Evolutionary conservation across 2,329 filamentous ascomycete genomes (phyloP), one percentile per base, ranked within the genome.

Genomic region (Paraconiothyrium sp.): DNA sequence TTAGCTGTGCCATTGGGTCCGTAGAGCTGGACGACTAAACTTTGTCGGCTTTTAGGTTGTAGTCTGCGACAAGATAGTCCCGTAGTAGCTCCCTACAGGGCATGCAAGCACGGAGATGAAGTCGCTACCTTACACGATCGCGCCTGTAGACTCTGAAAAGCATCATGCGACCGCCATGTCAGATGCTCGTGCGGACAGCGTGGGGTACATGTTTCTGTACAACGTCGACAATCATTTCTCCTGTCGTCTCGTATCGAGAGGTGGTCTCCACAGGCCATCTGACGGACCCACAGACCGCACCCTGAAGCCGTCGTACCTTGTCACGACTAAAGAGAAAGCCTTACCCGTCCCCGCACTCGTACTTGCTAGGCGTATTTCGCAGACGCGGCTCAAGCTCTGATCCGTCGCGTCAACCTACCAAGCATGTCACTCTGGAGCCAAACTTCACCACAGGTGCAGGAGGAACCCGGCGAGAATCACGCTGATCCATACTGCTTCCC

Each of bases 401-500:
- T 20, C 37, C 37, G 37, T 41, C 37, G 27, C 52, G 3, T 44
- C 51, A 16, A 22, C 14, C 35, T 37, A 20, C 34, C 16, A 41
- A 27, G 35, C 16, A 61, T 61, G 54, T 58, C 54, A 49, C 27
- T 50, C 34, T 30, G 11, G 32, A 43, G 32, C 57, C 39, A 49
- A 41, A 52, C 20, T 39, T 9, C 30, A 20, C 13, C 34, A 41
- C 34, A n/a, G 50, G 32, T 41, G 52, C 56, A 57, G 58, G 27
- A 59, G 52, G 41, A 59, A 55, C 59, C 61, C 43, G 34, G 63
- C 30, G 50, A 32, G 51, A 54, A 65, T 67, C 64, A 50, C 37
- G 67, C 46, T 57, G 65, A 67, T 69, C 65, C 24, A 52, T 59
- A 32, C 67, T 59, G 14, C 34, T 41, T 64, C 34, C 52, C 59